Percentiles rank a stretch among this genome's conserved stretches.
phyloP scores from a whole-genome alignment of 371 early-diverging fungal genomes.

The Mucor indicus region DNA sequence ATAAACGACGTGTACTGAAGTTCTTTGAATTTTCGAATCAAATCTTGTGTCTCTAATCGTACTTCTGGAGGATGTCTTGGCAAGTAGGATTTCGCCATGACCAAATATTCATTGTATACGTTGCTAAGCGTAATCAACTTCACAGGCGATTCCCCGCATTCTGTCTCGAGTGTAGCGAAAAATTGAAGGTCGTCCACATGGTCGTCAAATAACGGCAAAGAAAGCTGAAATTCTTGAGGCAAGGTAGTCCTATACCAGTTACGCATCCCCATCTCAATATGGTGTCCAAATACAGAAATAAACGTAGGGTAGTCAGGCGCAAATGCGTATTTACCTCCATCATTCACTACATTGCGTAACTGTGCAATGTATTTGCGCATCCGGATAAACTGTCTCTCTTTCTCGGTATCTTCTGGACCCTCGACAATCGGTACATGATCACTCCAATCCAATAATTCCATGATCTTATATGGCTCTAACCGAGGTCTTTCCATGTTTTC shows the following conservation, averaged over 20 bases:
- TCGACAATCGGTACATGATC: background rate
- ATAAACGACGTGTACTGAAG: too few relatives aligned
- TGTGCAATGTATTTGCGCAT: background rate
- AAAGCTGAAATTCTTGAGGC: constrained; percentile 20
- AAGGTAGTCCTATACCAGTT: constrained; percentile 29
- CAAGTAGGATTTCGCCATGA: constrained; percentile 15
- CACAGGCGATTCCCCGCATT: constrained; percentile 3
- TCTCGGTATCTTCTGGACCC: constrained; percentile 17
- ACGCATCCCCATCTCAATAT: constrained; percentile 34
- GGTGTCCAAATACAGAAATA: constrained; percentile 29
- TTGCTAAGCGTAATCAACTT: constrained; percentile 15
- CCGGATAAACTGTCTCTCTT: constrained; percentile 17
- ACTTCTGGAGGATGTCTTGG: constrained; percentile 4
- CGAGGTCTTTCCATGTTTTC: too few relatives aligned
- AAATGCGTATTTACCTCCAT: background rate
- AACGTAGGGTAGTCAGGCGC: constrained; percentile 10
- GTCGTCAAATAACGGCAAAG: constrained; percentile 32
- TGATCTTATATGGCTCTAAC: too few relatives aligned
- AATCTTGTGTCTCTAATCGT: background rate
- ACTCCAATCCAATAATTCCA: background rate
- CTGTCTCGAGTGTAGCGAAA: constrained; percentile 13
- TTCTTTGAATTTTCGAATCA: background rate
- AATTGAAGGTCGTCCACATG: constrained; percentile 12
- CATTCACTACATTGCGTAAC: constrained; percentile 10
- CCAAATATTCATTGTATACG: constrained; percentile 25